Conservation (phyloP, 768 basidiomycete genomes). For the Gymnopilus junonius region DNA sequence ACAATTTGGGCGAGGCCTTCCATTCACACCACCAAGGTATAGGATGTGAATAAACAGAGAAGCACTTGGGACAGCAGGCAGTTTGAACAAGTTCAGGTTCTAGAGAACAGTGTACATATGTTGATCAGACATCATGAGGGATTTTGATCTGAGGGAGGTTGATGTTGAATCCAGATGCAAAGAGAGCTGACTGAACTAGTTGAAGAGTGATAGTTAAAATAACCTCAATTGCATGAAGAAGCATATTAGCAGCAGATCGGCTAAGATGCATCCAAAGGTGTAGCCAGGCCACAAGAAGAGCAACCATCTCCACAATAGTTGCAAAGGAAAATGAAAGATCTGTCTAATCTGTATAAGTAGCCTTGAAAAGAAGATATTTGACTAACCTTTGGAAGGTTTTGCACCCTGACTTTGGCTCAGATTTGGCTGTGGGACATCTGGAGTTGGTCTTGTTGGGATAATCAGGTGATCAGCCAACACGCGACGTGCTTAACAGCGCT, state of each 20-base stretch:
- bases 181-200: background rate
- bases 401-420: background rate
- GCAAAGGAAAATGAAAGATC: background rate
- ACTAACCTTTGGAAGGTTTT: background rate
- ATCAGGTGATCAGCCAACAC: too few species aligned
- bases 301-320: background rate
- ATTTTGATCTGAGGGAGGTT: background rate
- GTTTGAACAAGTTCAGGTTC: constrained; percentile 23
- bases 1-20: constrained; percentile 21
- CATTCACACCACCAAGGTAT: constrained; percentile 21
- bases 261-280: background rate
- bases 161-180: background rate
- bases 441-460: too few species aligned
- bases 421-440: background rate
- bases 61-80: constrained; percentile 29
- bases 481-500: too few species aligned
- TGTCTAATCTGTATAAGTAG: background rate
- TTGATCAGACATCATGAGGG: background rate
- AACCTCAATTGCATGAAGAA: background rate
- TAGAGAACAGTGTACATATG: constrained; percentile 3
- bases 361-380: background rate
- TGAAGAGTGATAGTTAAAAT: background rate
- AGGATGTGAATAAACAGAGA: constrained; percentile 14
- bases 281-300: background rate
- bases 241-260: background rate